phyloP scores from a whole-genome alignment of 129 eudicot genomes.

The Dittrichia graveolens region DNA sequence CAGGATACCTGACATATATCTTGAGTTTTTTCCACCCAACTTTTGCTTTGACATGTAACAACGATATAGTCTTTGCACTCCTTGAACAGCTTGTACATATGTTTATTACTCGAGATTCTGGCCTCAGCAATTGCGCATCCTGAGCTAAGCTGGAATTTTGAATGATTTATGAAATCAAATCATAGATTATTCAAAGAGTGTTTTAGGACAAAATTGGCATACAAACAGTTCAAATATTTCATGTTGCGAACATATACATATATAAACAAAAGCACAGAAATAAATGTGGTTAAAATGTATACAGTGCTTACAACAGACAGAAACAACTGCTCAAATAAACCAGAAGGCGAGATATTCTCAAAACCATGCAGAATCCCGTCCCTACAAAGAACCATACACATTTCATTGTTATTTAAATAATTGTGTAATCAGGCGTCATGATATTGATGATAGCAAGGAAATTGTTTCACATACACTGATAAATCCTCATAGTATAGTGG shows the following conservation, averaged over 20 bases:
- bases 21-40: slow-evolving; percentile 70
- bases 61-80: slow-evolving; percentile 82
- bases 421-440: neutral
- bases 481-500: slow-evolving; percentile 94
- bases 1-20: slow-evolving; percentile 95
- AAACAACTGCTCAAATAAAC: slow-evolving; percentile 83
- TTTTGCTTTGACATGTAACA: slow-evolving; percentile 57
- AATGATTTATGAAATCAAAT: neutral
- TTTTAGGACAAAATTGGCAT: neutral
- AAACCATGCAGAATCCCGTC: slow-evolving; percentile 76
- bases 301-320: slow-evolving; percentile 72
- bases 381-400: slow-evolving; percentile 42
- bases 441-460: neutral
- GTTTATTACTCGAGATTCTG: slow-evolving; percentile 52
- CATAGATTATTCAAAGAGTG: neutral
- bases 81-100: slow-evolving; percentile 60
- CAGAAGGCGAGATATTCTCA: slow-evolving; percentile 71
- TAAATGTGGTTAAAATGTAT: neutral
- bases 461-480: slow-evolving; percentile 70
- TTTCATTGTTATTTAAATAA: neutral
- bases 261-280: no score
- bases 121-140: slow-evolving; percentile 81
- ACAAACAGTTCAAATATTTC: neutral
- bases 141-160: slow-evolving; percentile 64
- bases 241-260: no score